phyloP scores from a whole-genome alignment of 2,329 filamentous ascomycete genomes.

The Pseudocercospora crystallina region DNA sequence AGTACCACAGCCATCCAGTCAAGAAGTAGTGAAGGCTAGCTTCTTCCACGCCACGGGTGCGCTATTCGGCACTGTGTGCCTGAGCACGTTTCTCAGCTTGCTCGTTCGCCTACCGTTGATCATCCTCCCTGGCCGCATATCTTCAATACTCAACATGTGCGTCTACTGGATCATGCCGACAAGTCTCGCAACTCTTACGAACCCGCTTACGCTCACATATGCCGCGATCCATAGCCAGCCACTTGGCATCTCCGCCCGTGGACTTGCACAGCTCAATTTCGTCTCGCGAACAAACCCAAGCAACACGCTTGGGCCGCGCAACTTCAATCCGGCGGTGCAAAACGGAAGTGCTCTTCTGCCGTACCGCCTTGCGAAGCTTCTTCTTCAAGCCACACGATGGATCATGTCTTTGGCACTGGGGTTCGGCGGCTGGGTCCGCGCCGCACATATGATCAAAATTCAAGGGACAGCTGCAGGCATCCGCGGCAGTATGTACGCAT shows the following conservation, averaged over 20 bases:
- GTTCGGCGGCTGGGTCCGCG: conserved; percentile 95
- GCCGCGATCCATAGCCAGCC: conserved; percentile 89
- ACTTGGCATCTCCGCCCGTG: conserved; percentile 72
- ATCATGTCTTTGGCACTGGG: conserved; percentile 88
- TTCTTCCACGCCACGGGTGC: conserved; percentile 78
- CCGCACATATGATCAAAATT: conserved; percentile 74
- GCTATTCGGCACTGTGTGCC: conserved; percentile 87
- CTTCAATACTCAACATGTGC: conserved; percentile 68
- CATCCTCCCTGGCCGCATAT: conserved; percentile 72
- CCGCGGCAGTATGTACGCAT: conserved; percentile 86
- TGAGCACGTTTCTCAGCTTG: conserved; percentile 79
- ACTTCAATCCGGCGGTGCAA: conserved; percentile 26
- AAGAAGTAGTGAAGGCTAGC: conserved; percentile 79
- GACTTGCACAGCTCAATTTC: conserved; percentile 78
- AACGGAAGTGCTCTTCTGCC: conserved; percentile 51
- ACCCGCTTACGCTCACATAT: conserved; percentile 88
- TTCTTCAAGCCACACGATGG: conserved; percentile 85
- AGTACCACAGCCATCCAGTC: conserved; percentile 72
- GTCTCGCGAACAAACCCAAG: conserved; percentile 71
- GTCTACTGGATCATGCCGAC: conserved; percentile 81
- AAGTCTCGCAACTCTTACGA: conserved; percentile 80
- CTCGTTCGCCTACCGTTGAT: conserved; percentile 82
- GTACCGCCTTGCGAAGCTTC: conserved; percentile 85
- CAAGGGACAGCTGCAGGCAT: conserved; percentile 50
- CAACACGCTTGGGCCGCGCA: conserved; percentile 56